Percentiles rank a stretch among this genome's conserved stretches.
Conservation (phyloP, 108 stramenopile genomes). For the Aurantiochytrium sp. region DNA sequence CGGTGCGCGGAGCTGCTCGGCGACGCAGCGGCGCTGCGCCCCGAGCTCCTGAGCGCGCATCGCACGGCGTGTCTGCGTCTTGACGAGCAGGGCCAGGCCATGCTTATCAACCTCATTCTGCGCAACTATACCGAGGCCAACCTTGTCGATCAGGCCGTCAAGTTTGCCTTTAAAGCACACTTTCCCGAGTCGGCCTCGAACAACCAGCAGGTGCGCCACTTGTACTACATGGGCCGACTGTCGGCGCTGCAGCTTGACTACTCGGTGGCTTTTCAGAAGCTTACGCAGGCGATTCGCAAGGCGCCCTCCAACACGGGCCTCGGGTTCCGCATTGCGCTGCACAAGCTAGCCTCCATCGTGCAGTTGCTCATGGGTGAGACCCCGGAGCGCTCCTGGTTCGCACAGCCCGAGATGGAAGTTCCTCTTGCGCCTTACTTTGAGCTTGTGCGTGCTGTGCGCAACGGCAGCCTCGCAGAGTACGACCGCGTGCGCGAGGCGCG, state of each 20-base stretch:
- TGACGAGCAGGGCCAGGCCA: conserved; percentile 48
- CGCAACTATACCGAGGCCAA: conserved; percentile 30
- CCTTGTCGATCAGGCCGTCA: conserved; percentile 84
- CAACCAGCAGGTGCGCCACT: conserved; percentile 89
- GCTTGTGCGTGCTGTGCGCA: conserved; percentile 88
- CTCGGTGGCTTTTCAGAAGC: conserved; percentile 75
- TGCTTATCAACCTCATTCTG: conserved; percentile 46
- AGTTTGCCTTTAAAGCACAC: conserved; percentile 70
- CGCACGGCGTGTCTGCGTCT: conserved; percentile 49
- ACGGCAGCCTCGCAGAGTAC: conserved; percentile 82
- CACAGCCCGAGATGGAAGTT: conserved; percentile 58
- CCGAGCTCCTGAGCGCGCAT: conserved; percentile 38
- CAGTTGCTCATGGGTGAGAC: conserved; percentile 96
- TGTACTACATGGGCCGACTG: conserved; percentile 89
- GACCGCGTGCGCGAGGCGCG: conserved; percentile 61
- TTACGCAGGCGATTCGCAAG: conserved; percentile 87
- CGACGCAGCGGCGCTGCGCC: conserved; percentile 7
- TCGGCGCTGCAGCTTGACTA: conserved; percentile 89
- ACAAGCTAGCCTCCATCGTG: conserved; percentile 72
- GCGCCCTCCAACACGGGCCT: conserved; percentile 81
- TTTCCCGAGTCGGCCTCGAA: conserved; percentile 76
- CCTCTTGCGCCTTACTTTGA: conserved; percentile 78
- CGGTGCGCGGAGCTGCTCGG: not conserved
- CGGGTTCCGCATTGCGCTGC: conserved; percentile 77
- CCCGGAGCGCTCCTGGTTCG: conserved; percentile 78